Percentiles rank a stretch among this genome's conserved stretches.
phyloP scores from a whole-genome alignment of 2,329 filamentous ascomycete genomes.

The Blastomyces gilchristii region DNA sequence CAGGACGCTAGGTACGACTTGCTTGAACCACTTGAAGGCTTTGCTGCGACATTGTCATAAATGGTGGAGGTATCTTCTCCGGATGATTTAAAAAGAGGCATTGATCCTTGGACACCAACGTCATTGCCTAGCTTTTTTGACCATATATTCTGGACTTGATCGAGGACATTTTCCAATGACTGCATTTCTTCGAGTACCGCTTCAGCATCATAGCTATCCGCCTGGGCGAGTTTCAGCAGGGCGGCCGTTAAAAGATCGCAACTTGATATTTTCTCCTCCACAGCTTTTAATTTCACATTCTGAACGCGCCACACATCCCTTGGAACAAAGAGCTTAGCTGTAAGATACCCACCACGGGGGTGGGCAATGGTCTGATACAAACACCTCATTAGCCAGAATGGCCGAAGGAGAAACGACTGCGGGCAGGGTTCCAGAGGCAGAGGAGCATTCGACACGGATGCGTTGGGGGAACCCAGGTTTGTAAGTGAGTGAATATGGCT shows the following conservation, averaged over 20 bases:
- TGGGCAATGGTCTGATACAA: constrained; percentile 88
- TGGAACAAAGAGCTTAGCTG: constrained; percentile 82
- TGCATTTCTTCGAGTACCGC: constrained; percentile 93
- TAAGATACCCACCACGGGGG: constrained; percentile 82
- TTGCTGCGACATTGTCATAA: constrained; percentile 23
- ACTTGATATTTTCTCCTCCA: constrained; percentile 89
- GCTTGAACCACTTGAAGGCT: constrained; percentile 51
- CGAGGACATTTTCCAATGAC: constrained; percentile 69
- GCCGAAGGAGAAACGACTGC: constrained; percentile 75
- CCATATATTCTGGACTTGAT: constrained; percentile 68
- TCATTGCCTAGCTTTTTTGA: constrained; percentile 84
- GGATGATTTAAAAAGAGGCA: constrained; percentile 61
- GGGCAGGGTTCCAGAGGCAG: constrained; percentile 83
- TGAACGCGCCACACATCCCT: constrained; percentile 90
- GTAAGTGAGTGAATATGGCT: constrained; percentile 62
- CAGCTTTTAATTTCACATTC: constrained; percentile 77
- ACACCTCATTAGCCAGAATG: constrained; percentile 95
- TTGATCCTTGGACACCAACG: constrained; percentile 69
- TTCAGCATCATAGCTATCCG: constrained; percentile 84
- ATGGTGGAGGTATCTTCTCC: constrained; percentile 39
- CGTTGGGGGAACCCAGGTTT: constrained; percentile 55
- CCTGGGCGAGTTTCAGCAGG: constrained; percentile 67
- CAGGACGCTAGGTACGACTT: constrained; percentile 78
- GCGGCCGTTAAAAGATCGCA: constrained; percentile 88
- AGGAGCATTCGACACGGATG: constrained; percentile 54